phyloP scores from a whole-genome alignment of 371 early-diverging fungal species.

The Polyrhizophydium stewartii region DNA sequence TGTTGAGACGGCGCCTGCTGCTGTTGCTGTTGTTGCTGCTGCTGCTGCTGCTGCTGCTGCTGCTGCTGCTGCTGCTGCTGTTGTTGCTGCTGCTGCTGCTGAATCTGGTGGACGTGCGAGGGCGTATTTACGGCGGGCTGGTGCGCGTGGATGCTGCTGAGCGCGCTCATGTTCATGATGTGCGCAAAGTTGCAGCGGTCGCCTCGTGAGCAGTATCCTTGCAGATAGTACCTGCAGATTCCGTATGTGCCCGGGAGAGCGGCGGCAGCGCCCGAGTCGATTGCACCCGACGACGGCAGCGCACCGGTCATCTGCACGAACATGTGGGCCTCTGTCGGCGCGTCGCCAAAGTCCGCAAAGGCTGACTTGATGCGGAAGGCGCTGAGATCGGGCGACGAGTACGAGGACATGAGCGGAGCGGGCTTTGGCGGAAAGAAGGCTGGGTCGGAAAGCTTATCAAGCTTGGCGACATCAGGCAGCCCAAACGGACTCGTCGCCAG shows the following conservation, averaged over 20 bases:
- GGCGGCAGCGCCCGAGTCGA: background rate
- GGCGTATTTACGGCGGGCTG: background rate
- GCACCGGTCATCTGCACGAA: background rate
- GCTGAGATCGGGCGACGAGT: conserved; percentile 5
- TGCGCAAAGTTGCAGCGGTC: conserved; percentile 57
- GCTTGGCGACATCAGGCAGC: background rate
- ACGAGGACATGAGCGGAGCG: background rate
- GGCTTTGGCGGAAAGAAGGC: conserved; percentile 4
- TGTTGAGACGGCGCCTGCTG: too few species aligned
- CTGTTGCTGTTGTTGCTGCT: background rate
- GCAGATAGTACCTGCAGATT: conserved; percentile 49
- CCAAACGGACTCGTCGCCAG: background rate
- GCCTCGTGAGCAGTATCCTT: conserved; percentile 56
- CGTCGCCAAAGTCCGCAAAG: background rate
- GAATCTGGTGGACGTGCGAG: background rate
- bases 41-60: background rate
- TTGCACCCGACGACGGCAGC: too few species aligned
- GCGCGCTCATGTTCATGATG: conserved; percentile 12
- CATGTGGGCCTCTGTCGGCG: background rate
- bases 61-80: background rate
- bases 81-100: too few species aligned
- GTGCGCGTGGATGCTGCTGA: background rate
- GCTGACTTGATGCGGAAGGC: conserved; percentile 1
- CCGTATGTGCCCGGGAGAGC: background rate
- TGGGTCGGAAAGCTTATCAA: background rate